Evolutionary conservation across 2,329 filamentous ascomycete genomes (phyloP).

Genomic region (Mariannaea sp.): DNA sequence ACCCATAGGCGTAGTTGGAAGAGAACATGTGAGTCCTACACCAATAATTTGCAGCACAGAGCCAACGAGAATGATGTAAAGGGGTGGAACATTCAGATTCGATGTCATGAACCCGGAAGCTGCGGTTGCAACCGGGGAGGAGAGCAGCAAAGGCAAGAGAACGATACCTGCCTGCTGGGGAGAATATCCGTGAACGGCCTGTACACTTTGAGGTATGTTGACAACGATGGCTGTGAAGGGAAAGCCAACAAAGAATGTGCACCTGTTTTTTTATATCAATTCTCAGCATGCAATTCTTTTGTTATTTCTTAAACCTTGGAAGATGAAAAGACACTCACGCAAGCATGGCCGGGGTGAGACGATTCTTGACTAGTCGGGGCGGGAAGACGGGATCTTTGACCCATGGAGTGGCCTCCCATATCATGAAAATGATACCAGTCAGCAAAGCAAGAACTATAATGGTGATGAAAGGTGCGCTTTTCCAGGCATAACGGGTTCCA

Average conservation of each 20-base stretch:
- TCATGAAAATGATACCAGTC: conserved; percentile 11
- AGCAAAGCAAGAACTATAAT: conserved; percentile 19
- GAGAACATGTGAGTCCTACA: conserved; percentile 21
- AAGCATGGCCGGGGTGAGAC: background rate
- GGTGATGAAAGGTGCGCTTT: conserved; percentile 44
- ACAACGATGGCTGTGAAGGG: conserved; percentile 23
- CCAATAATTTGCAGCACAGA: conserved; percentile 19
- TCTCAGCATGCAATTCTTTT: background rate
- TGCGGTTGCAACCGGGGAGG: conserved; percentile 20
- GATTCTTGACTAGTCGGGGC: background rate
- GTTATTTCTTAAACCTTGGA: background rate
- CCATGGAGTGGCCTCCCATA: conserved; percentile 15
- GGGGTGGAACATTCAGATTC: conserved; percentile 17
- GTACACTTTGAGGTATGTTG: conserved; percentile 24
- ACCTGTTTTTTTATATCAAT: too few species aligned
- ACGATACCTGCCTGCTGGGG: conserved; percentile 16
- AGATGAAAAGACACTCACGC: background rate
- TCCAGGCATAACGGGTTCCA: conserved; percentile 50
- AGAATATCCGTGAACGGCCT: conserved; percentile 18
- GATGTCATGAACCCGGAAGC: conserved; percentile 18
- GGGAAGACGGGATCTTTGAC: conserved; percentile 21
- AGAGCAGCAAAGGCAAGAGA: conserved; percentile 19
- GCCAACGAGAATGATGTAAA: conserved; percentile 20
- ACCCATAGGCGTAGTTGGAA: conserved; percentile 1
- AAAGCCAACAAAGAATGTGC: conserved; percentile 19